Base-by-base conservation (phyloP, 73 alveolate genomes). In the Paramecium caudatum region DNA sequence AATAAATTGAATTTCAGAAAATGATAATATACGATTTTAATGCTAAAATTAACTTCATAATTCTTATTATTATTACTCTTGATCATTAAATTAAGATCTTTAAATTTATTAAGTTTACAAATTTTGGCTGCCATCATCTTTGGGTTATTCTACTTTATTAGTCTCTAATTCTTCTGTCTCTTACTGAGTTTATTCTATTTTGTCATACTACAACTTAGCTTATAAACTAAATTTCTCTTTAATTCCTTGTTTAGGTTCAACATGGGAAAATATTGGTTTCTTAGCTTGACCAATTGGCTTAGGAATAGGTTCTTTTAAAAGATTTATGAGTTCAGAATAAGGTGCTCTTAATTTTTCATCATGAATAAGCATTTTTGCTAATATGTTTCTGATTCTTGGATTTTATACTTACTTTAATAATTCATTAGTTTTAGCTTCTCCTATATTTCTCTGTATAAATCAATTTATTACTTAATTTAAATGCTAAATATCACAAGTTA, bases 271-370 rank as follows among this genome's bases (percentile, higher is more conserved):
- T 33, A 65, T 65, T 12, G 83, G 50, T 9, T 65, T 65, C 17
- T 65, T 65, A 12, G 27, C 34, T 6, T 10, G 17, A 33, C 1
- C 83, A 10, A 65, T 32, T 16, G 16, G 6, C 17, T 65, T 65
- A 30, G 23, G 30, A 3, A 65, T 33, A 1, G 37, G 34, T 65
- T 65, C 83, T 25, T 65, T 33, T 30, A 65, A 65, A 32, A 65
- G 34, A 32, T 65, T 16, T 13, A 33, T 7, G 10, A 65, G 34
- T 1, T 33, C 49, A 3, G 10, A 30, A 32, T 10, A 65, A 65
- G 47, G 17, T 0, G 83, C 83, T 16, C 83, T 30, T 65, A 32
- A 12, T 30, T 65, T 33, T 65, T 65, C 83, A 65, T 65, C 83
- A 36, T 65, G 83, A 0, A 8, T 49, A n/a, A 65, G n/a, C 83